These are phyloP conservation scores for Fusarium avenaceum DNA, from an alignment of 2,329 filamentous ascomycete species.

Conservation along the genomic window DNA sequence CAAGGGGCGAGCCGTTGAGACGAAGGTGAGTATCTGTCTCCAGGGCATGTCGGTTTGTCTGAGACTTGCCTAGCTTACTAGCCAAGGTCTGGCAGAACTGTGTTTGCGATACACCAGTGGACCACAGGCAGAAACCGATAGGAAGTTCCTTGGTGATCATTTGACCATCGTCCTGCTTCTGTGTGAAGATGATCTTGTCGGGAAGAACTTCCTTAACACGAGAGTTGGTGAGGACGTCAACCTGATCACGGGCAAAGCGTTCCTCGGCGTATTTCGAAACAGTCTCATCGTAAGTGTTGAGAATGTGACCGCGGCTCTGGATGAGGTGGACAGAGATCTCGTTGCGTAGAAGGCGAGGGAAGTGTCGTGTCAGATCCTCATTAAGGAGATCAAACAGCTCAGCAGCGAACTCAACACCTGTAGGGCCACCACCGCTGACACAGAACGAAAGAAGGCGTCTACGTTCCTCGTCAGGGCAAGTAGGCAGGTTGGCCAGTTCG, in stretches of 20 bases:
- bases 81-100: conserved; percentile 83
- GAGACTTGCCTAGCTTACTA: conserved; percentile 78
- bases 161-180: conserved; percentile 80
- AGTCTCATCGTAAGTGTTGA: conserved; percentile 98
- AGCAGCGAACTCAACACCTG: conserved; percentile 89
- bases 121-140: conserved; percentile 97
- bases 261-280: conserved; percentile 93
- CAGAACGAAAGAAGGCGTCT: conserved; percentile 92
- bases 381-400: conserved; percentile 97
- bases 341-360: conserved; percentile 91
- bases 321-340: conserved; percentile 98
- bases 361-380: conserved; percentile 86
- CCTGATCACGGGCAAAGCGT: conserved; percentile 89
- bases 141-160: conserved; percentile 91
- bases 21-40: conserved; percentile 96
- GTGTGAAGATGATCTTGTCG: conserved; percentile 90
- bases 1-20: conserved; percentile 86
- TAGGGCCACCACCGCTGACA: conserved; percentile 84
- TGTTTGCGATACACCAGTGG: conserved; percentile 91
- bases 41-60: conserved; percentile 90
- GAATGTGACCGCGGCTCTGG: conserved; percentile 91
- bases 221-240: conserved; percentile 92
- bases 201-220: conserved; percentile 88
- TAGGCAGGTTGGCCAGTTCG: conserved; percentile 92
- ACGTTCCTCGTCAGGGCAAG: conserved; percentile 88